Conservation (phyloP, 1,139 yeast species). For the Saccharomycopsis hybrid region DNA sequence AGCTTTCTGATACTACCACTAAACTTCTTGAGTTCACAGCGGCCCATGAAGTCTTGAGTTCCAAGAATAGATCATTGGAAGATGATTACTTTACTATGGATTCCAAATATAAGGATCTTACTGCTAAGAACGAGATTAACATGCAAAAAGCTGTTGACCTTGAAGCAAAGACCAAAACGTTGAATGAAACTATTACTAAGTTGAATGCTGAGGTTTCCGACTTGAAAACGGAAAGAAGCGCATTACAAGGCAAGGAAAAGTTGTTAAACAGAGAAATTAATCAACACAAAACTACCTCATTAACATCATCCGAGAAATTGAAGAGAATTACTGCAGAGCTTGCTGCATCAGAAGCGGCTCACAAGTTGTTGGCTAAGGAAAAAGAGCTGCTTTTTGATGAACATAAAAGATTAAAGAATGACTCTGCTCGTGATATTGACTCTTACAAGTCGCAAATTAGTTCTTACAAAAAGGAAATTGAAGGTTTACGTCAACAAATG, state of each 20-base stretch:
- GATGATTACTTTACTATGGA: constrained; percentile 1
- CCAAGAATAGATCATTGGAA: constrained; percentile 8
- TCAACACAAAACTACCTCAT: too few species aligned
- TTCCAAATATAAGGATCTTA: constrained; percentile 3
- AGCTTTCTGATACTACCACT: constrained; percentile 9
- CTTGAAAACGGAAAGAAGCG: background rate
- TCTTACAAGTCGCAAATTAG: background rate
- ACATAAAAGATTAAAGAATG: background rate
- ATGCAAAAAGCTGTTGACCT: background rate
- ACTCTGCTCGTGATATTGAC: background rate
- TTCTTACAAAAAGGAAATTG: background rate
- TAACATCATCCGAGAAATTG: background rate
- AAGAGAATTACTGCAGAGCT: background rate
- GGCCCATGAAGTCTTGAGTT: constrained; percentile 12
- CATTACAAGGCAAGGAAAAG: background rate
- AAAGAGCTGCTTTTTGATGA: background rate
- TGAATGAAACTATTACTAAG: background rate
- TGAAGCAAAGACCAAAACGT: background rate
- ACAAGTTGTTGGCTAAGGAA: background rate
- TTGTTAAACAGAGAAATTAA: background rate
- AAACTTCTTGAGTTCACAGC: constrained; percentile 13
- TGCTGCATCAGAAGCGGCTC: background rate
- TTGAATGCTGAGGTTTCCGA: background rate
- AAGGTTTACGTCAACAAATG: background rate
- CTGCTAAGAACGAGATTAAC: background rate